Base-by-base conservation (phyloP, 2,329 filamentous ascomycete species). In the Byssothecium circinans region DNA sequence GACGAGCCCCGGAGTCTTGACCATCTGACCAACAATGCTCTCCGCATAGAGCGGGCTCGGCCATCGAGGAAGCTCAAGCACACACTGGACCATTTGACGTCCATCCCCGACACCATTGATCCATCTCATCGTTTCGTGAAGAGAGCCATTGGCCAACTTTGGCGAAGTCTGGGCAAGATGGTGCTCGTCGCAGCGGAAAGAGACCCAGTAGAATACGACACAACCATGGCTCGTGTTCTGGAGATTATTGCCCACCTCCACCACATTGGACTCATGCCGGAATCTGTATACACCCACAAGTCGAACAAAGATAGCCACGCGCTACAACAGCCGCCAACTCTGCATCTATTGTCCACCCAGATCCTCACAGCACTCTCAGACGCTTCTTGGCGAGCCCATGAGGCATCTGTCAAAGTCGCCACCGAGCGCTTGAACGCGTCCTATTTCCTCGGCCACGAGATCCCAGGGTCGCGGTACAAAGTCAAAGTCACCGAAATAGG, bases 281-380 rank as follows among this genome's bases (percentile, higher is more conserved):
- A 73, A 29, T 71, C 73, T 10, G 70, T 78, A 30, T 76, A 78
- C 54, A 65, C 68, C 11, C 71, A 72, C 40, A 61, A 59, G 8
- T 64, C 70, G 1, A 57, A 61, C 11, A 57, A 61, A 8, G 65
- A 72, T 43, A 56, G 58, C 7, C 64, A 62, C 45, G 70, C 69
- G 8, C 63, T 76, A 5, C 74, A 72, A 45, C 75, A 77, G 49
- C 76, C 77, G 23, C 77, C 77, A 3, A 72, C 74, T 5, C 65
- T 79, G 3, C 72, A 76, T 43, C 58, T 78, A 23, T 62, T 80
- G 0, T 78, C 75, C 2, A 73, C 74, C 3, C 70, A 73, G 15
- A 79, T 80, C 27, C 57, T 79, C 20, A 75, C 73, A 0, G 75
- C 76, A 3, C 58, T 80, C 27, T 77, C 77, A 4, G 77, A 80